Evolutionary conservation across 345 rosid species (phyloP), one percentile per base, ranked within the genome.

Genomic region (Corymbia maculata): DNA sequence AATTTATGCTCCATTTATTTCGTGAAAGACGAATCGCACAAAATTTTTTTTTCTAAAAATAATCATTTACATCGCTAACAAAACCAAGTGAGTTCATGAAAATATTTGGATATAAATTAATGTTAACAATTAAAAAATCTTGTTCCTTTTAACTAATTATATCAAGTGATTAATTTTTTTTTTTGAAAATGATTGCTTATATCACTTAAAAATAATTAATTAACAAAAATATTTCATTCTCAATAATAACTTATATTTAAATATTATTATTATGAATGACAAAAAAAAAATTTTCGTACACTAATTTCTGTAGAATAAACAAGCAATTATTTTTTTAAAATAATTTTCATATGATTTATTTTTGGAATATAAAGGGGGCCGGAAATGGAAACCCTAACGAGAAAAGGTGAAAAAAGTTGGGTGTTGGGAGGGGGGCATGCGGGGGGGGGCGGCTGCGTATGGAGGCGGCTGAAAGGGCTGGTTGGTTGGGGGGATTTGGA

Each of bases 71-170:
- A 55, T 55, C 22, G 8, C 28, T 55, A 21, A 4, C 21, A 4
- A 55, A 55, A 55, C 42, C 42, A 0, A 55, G 9, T 22, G 5
- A 9, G 28, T 22, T 2, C 61, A 55, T 0, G 12, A 8, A 55
- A 55, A 55, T 55, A 55, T 4, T 22, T 22, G 22, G 1, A 21
- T 0, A 0, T 55, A 21, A 21, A 21, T 3, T 55, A 21, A 19
- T 55, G 0, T 55, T 0, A 0, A 55, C 21, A 22, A 55, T 4
- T 1, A 21, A 55, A 9, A 55, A 55, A 8, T 4, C 1, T 2
- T 50, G 9, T 3, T 55, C 61, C 2, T 55, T 55, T 55, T 55
- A 55, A 55, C 28, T 22, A 55, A 22, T 55, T 55, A 55, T 55
- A 8, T 55, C 6, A 55, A 9, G 4, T 3, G 24, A 19, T 7